Evolutionary conservation across 495 filamentous ascomycete genomes (phyloP).

Genomic region (Parachaetomium inaequale): DNA sequence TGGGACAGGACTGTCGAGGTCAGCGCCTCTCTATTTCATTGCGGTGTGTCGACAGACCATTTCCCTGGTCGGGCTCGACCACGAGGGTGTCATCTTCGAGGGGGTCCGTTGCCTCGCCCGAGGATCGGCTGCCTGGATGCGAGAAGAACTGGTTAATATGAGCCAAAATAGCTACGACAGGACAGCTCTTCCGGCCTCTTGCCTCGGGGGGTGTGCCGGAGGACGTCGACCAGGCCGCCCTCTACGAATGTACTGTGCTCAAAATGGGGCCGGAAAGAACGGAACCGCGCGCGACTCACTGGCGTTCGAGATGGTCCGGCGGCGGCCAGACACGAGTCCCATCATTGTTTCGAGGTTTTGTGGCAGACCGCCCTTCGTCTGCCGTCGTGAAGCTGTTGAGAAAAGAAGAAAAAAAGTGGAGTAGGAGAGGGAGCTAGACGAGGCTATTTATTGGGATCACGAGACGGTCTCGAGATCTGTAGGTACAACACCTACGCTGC

Average conservation of each 20-base stretch:
- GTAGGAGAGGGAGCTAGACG: not conserved
- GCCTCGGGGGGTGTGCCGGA: constrained; percentile 26
- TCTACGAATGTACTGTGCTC: constrained; percentile 18
- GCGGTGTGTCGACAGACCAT: constrained; percentile 46
- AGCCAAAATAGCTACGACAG: not conserved
- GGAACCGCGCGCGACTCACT: constrained; percentile 31
- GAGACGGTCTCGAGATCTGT: too few relatives aligned
- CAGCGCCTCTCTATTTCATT: not conserved
- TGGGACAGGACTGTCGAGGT: constrained; percentile 69
- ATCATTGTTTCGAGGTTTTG: constrained; percentile 23
- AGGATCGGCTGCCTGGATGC: constrained; percentile 48
- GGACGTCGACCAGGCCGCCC: constrained; percentile 23
- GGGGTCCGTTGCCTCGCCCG: constrained; percentile 35
- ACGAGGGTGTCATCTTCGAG: constrained; percentile 70
- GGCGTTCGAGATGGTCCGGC: constrained; percentile 37
- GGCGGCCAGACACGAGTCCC: constrained; percentile 35
- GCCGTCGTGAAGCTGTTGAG: constrained; percentile 5
- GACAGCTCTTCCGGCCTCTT: constrained; percentile 20
- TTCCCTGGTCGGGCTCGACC: constrained; percentile 73
- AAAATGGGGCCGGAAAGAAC: constrained; percentile 19
- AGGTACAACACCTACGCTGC: too few relatives aligned
- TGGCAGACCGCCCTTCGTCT: not conserved
- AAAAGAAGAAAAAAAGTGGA: constrained; percentile 16
- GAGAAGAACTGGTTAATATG: constrained; percentile 18
- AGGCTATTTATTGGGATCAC: not conserved